Conservation (phyloP, 2,329 filamentous ascomycete genomes). For the Beauveria asiatica region DNA sequence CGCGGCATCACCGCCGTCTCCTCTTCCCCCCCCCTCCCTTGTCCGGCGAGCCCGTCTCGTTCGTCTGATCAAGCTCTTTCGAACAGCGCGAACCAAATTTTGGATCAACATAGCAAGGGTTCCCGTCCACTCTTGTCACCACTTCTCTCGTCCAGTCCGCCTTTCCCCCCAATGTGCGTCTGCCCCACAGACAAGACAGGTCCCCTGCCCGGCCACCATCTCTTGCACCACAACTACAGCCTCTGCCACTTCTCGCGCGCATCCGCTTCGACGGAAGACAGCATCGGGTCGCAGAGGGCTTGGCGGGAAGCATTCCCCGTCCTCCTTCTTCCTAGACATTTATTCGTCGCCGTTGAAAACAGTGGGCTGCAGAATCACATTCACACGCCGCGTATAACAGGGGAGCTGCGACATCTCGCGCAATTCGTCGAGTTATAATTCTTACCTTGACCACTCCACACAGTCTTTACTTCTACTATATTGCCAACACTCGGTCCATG, state of each 20-base stretch:
- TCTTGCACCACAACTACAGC: background rate
- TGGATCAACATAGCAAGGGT: background rate
- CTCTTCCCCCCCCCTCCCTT: background rate
- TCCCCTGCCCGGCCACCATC: slow-evolving; percentile 3
- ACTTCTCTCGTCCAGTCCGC: background rate
- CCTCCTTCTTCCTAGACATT: background rate
- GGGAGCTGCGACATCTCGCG: background rate
- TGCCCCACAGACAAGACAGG: slow-evolving; percentile 1
- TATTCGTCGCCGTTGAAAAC: background rate
- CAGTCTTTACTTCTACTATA: background rate
- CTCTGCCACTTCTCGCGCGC: background rate
- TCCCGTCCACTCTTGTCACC: background rate
- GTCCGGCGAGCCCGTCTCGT: background rate
- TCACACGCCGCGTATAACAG: background rate
- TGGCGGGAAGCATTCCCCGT: slow-evolving; percentile 3
- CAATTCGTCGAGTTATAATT: background rate
- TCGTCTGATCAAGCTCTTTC: background rate
- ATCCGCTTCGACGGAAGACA: slow-evolving; percentile 4
- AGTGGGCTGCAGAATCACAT: background rate
- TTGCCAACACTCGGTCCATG: background rate
- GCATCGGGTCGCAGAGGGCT: background rate
- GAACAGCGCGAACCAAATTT: background rate
- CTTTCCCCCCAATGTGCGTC: background rate
- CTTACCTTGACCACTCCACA: background rate
- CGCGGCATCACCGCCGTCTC: background rate